phyloP scores from a whole-genome alignment of 2,329 filamentous ascomycete species.

The Aspergillus sp. region DNA sequence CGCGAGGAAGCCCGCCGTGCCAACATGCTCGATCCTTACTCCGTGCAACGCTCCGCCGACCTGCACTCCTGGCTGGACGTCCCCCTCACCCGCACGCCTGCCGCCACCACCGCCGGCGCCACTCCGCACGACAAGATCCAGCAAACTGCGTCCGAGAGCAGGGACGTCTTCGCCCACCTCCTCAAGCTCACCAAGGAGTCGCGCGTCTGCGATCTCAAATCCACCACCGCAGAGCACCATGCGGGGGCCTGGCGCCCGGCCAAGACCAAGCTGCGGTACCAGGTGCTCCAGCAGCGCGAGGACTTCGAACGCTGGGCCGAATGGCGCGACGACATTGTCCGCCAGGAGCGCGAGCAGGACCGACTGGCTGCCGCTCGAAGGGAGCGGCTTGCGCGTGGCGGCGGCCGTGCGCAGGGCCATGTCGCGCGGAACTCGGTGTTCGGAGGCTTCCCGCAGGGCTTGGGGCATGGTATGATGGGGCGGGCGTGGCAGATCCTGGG shows the following conservation, averaged over 20 bases:
- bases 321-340: constrained; percentile 43
- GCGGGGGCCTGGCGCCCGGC: constrained; percentile 41
- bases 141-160: constrained; percentile 39
- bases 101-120: constrained; percentile 14
- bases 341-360: constrained; percentile 37
- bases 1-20: constrained; percentile 45
- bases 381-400: constrained; percentile 24
- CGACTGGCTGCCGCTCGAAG: constrained; percentile 33
- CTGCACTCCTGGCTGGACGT: constrained; percentile 46
- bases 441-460: constrained; percentile 31
- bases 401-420: constrained; percentile 28
- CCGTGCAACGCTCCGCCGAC: constrained; percentile 39
- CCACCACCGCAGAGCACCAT: constrained; percentile 28
- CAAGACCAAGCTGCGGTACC: constrained; percentile 44
- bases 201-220: constrained; percentile 38
- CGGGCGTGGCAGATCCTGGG: constrained; percentile 41
- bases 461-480: constrained; percentile 42
- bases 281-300: constrained; percentile 45
- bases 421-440: constrained; percentile 24
- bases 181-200: constrained; percentile 44
- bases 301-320: constrained; percentile 47
- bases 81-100: constrained; percentile 28
- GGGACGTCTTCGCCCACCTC: constrained; percentile 42
- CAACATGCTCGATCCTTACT: constrained; percentile 42
- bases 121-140: constrained; percentile 32